A percentile compares a stretch with the other conserved stretches of the same genome.
Conservation (phyloP, 495 filamentous ascomycete species). For the Pyronema domesticum region DNA sequence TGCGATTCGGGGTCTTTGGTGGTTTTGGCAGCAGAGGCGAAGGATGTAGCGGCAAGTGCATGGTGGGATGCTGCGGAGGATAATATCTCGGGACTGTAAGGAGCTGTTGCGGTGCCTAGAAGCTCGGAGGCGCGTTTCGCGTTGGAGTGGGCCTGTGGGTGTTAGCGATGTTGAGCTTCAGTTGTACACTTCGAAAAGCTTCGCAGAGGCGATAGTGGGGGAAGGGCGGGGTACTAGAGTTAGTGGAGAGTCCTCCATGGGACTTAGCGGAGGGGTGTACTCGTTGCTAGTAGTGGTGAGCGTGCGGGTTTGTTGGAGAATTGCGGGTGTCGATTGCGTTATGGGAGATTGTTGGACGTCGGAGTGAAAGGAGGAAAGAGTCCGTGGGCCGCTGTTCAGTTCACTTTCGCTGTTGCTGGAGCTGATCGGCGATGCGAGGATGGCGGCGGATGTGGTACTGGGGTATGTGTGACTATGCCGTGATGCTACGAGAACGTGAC, state of each 20-base stretch:
- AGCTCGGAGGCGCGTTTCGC: constrained; percentile 53
- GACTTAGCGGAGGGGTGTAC: neutral
- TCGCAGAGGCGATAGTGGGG: constrained; percentile 5
- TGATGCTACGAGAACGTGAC: too few species aligned
- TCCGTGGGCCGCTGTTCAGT: too few species aligned
- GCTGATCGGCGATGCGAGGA: too few species aligned
- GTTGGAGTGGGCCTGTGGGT: constrained; percentile 65
- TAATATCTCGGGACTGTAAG: constrained; percentile 53
- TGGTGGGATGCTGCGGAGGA: constrained; percentile 65
- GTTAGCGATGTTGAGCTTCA: constrained; percentile 4
- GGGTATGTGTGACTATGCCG: too few species aligned
- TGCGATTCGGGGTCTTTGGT: constrained; percentile 69
- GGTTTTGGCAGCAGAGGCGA: constrained; percentile 57
- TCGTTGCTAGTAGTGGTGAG: too few species aligned
- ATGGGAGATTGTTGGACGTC: too few species aligned
- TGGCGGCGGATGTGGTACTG: too few species aligned
- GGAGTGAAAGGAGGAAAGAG: too few species aligned
- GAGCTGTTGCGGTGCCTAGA: constrained; percentile 34
- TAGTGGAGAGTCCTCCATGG: constrained; percentile 20
- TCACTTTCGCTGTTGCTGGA: too few species aligned
- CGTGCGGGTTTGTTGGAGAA: too few species aligned
- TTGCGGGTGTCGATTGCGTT: too few species aligned
- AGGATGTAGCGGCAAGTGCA: constrained; percentile 75
- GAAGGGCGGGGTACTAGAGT: constrained; percentile 8
- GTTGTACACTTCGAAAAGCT: neutral